Conservation (phyloP, 1,284 basidiomycete genomes). For the Trametes sp. region DNA sequence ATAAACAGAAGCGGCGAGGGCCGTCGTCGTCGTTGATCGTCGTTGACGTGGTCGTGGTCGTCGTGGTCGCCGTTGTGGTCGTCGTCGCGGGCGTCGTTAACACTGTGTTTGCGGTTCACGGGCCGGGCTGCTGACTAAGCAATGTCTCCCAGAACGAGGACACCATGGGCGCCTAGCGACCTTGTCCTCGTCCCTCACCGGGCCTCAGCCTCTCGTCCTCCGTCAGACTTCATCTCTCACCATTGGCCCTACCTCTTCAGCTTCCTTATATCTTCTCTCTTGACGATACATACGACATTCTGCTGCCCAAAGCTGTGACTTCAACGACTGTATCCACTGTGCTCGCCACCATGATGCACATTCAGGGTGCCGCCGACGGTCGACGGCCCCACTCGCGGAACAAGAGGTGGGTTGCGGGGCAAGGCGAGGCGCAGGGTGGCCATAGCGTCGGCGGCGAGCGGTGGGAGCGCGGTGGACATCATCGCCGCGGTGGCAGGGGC, state of each 20-base stretch:
- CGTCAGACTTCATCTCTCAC: neutral
- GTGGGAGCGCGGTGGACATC: constrained; percentile 55
- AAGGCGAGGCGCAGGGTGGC: constrained; percentile 23
- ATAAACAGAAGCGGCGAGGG: neutral
- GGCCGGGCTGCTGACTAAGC: constrained; percentile 24
- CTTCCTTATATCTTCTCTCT: neutral
- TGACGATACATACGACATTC: neutral
- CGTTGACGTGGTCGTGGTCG: constrained; percentile 10
- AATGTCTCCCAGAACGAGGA: neutral
- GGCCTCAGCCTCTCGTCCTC: neutral
- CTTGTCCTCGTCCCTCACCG: constrained; percentile 11
- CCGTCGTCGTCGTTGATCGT: neutral
- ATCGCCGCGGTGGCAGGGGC: constrained; percentile 43
- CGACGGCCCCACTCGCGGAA: constrained; percentile 35
- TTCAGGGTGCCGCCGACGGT: constrained; percentile 30
- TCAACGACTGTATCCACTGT: neutral
- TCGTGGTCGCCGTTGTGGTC: constrained; percentile 24
- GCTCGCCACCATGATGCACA: constrained; percentile 28
- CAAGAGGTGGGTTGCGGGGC: constrained; percentile 41
- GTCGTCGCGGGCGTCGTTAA: constrained; percentile 4
- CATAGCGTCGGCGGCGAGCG: constrained; percentile 52
- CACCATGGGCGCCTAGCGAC: constrained; percentile 11
- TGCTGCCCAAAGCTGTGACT: too few species aligned
- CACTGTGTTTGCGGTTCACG: neutral
- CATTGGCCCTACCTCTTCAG: neutral